These are phyloP conservation scores for Pigoraptor vietnamica DNA, from an alignment of 78 protist species.

Conservation along the genomic window DNA sequence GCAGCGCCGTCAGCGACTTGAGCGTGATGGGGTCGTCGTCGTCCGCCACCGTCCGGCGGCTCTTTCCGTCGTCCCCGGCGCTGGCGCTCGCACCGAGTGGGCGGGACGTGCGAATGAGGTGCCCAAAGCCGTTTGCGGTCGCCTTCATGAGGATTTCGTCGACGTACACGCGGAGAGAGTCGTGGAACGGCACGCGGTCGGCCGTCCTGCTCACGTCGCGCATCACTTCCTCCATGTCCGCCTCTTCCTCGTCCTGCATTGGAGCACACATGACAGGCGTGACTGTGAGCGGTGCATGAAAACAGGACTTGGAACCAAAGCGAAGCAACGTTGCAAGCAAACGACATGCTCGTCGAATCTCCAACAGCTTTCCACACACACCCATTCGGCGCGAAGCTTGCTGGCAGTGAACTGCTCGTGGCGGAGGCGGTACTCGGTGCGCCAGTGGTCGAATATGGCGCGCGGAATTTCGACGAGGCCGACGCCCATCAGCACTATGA, in stretches of 20 bases:
- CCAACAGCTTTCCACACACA: too few species aligned
- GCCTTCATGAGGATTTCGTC: not conserved
- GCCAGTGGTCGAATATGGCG: conserved; percentile 12
- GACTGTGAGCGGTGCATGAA: too few species aligned
- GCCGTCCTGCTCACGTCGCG: conserved; percentile 6
- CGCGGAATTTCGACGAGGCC: conserved; percentile 60
- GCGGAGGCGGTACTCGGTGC: conserved; percentile 2
- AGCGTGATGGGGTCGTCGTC: conserved; percentile 30
- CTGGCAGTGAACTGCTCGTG: conserved; percentile 35
- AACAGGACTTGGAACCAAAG: too few species aligned
- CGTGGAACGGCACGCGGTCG: not conserved
- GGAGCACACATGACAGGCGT: too few species aligned
- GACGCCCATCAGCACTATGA: conserved; percentile 45
- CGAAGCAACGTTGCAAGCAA: too few species aligned
- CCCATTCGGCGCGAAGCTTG: conserved; percentile 4
- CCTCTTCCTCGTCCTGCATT: conserved; percentile 25
- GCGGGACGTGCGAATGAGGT: not conserved
- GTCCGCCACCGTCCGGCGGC: not conserved
- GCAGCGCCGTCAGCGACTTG: conserved; percentile 17
- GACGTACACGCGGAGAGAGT: not conserved
- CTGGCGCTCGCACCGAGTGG: not conserved
- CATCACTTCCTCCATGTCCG: conserved; percentile 17
- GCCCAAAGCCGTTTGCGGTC: not conserved
- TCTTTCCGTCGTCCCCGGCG: not conserved
- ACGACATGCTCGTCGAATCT: too few species aligned